A percentile compares a stretch with the other conserved stretches of the same genome.
These are phyloP conservation scores for Elsinoe australis DNA, from an alignment of 2,329 filamentous ascomycete genomes.

Conservation along the genomic window DNA sequence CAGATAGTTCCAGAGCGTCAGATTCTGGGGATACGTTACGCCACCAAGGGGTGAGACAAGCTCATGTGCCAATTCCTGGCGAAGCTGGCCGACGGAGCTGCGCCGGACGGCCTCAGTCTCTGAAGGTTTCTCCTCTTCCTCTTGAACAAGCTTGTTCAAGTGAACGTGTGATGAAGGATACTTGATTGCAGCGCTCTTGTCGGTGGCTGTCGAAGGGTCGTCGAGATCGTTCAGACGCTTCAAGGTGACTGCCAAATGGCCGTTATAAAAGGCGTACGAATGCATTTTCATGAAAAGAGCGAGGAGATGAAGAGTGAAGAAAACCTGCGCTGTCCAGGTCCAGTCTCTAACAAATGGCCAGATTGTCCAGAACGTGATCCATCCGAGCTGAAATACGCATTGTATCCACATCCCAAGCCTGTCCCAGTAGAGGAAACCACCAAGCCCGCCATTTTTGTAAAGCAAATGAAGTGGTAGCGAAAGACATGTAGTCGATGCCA, in stretches of 20 bases:
- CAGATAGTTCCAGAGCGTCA: constrained; percentile 71
- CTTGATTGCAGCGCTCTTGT: constrained; percentile 54
- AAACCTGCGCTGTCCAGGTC: constrained; percentile 97
- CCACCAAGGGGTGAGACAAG: constrained; percentile 84
- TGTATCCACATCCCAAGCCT: constrained; percentile 73
- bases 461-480: constrained; percentile 66
- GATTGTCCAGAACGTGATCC: constrained; percentile 68
- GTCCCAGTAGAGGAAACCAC: constrained; percentile 62
- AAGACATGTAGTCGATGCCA: constrained; percentile 69
- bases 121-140: constrained; percentile 18
- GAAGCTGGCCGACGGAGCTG: constrained; percentile 53
- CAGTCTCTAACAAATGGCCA: constrained; percentile 80
- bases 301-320: constrained; percentile 82
- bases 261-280: constrained; percentile 96
- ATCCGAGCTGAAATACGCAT: constrained; percentile 68
- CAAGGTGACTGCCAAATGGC: constrained; percentile 82
- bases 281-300: constrained; percentile 98
- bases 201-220: constrained; percentile 46
- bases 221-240: constrained; percentile 74
- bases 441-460: constrained; percentile 51
- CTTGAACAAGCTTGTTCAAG: constrained; percentile 46
- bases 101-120: constrained; percentile 26
- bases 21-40: constrained; percentile 81
- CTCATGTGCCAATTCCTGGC: constrained; percentile 82
- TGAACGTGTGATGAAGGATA: constrained; percentile 53